Base-by-base conservation (phyloP, 1,284 basidiomycete species). In the Ustilago bromivora region DNA sequence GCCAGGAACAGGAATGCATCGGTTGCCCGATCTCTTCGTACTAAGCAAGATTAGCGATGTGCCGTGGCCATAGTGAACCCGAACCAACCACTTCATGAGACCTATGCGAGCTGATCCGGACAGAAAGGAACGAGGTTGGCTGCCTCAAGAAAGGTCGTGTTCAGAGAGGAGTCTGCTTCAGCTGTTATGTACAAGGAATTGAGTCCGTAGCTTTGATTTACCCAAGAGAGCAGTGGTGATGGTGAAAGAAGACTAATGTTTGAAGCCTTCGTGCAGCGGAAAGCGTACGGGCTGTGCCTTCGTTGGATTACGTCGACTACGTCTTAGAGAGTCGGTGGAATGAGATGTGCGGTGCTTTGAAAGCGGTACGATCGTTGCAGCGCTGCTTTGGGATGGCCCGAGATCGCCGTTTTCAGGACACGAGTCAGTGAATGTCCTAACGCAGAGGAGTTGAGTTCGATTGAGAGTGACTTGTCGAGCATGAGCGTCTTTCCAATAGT, bases 201-300 rank as follows among this genome's bases (percentile, higher is more conserved):
- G 49, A 40, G 54, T 53, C n/a, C 35, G 43, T 53, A 41, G 31
- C 61, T 47, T 54, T 72, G 61, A 58, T 58, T 57, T 72, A 72
- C 71, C 68, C 3, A 28, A 28, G 23, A 3, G 34, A 38, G 12
- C 7, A 23, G n/a, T 40, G 8, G 36, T 15, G 43, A 19, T 19
- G 7, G 15, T n/a, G n/a, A 11, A 46, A 46, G 43, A 28, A 28
- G 23, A 28, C 23, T 28, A 28, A 28, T 28, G 23, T 28, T 28
- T 28, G 23, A 28, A 28, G 23, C 23, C 3, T 28, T 28, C 23
- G 23, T 28, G 23, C 23, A 3, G 23, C 23, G 23, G 23, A 28
- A 28, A 28, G 23, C 23, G 23, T 28, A 28, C 23, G 19, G n/a
- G 36, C 7, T 2, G 11, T 17, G 40, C 5, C 7, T 6, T 6